Evolutionary conservation across 805 yeast genomes (phyloP), one percentile per base, ranked within the genome.

Genomic region (Nakazawaea pomicola): DNA sequence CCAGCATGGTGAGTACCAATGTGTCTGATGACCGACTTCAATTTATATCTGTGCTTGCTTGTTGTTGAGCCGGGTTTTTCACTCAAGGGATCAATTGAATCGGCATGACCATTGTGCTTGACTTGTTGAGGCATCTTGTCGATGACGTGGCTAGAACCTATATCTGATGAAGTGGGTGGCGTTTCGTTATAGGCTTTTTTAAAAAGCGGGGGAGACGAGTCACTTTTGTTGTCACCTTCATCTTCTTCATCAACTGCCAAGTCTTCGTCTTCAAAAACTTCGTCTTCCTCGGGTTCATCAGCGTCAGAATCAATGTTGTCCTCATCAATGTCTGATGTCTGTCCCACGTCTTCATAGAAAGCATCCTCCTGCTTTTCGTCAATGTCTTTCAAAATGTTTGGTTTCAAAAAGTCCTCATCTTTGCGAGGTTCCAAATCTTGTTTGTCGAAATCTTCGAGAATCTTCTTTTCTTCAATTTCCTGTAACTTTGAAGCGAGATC

Each of bases 1-100:
- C 98, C 98, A 33, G 78, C 75, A 16, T 80, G 72, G 59, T 90
- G 97, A 1, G 91, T 79, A 0, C 99, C 99, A 34, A 80, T 77
- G 57, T 93, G 98, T 49, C 89, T 74, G 15, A 93, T 78, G 46
- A 87, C 65, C 0, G 96, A 83, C 46, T 72, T 74, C 28, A 93
- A 67, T 45, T 67, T 65, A 57, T 86, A 89, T 30, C 64, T 70
- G 45, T 53, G 42, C 29, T 19, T 43, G 30, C 18, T 16, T 12
- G 28, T 36, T 7, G 41, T 24, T 7, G 11, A 4, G 15, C 17
- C 10, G 14, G 14, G 11, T 31, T 31, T 10, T 4, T 7, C 27
- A 4, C 7, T 10, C 12, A 20, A 23, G 8, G 37, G 45, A 11
- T 32, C 41, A 14, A 33, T 6, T 21, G 34, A 33, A 6, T 19